A percentile compares a stretch with the other conserved stretches of the same genome.
These are phyloP conservation scores for Mycogone perniciosa DNA, from an alignment of 2,329 filamentous ascomycete genomes.

Conservation along the genomic window DNA sequence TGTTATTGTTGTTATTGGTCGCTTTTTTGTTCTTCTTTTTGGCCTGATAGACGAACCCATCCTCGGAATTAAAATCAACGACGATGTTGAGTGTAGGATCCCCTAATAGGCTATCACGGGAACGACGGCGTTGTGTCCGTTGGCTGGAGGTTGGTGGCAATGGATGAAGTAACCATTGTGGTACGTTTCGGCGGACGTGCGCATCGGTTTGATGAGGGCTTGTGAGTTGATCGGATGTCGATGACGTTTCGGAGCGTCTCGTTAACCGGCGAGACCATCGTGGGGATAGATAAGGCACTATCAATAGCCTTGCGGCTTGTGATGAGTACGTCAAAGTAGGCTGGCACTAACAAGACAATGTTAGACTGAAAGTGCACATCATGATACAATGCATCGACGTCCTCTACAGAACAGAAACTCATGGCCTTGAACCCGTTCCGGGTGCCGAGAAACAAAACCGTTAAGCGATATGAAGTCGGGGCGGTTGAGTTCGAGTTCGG, in stretches of 20 bases:
- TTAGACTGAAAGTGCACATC: not conserved
- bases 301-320: slow-evolving; percentile 16
- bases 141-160: slow-evolving; percentile 15
- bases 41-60: slow-evolving; percentile 48
- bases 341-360: slow-evolving; percentile 4
- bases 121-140: slow-evolving; percentile 11
- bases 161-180: not conserved
- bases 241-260: slow-evolving; percentile 18
- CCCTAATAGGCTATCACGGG: slow-evolving; percentile 32
- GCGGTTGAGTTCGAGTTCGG: not conserved
- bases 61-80: slow-evolving; percentile 52
- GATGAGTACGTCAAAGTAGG: not conserved
- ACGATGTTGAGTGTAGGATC: slow-evolving; percentile 40
- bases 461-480: not conserved
- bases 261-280: slow-evolving; percentile 30
- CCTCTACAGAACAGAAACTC: not conserved
- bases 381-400: not conserved
- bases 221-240: slow-evolving; percentile 19
- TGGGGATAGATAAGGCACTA: slow-evolving; percentile 24
- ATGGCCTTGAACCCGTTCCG: not conserved
- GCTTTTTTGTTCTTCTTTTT: slow-evolving; percentile 49
- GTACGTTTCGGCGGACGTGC: slow-evolving; percentile 18
- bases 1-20: slow-evolving; percentile 2
- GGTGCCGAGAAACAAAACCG: not conserved
- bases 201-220: slow-evolving; percentile 27